Evolutionary conservation across 1,284 basidiomycete genomes (phyloP), one percentile per base, ranked within the genome.

Genomic region (Trichosporon ovoides): DNA sequence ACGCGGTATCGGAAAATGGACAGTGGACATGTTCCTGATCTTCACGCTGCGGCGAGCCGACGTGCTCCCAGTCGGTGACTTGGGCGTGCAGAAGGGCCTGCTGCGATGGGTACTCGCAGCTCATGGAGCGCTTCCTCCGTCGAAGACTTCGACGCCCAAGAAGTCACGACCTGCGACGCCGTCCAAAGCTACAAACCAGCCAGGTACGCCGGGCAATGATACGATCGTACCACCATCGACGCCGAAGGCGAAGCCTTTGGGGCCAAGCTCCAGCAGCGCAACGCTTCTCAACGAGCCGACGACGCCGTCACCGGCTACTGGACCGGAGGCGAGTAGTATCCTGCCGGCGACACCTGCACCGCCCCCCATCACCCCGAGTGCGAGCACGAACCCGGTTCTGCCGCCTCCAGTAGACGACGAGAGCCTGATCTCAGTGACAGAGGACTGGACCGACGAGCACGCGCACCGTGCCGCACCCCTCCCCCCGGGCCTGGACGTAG

Each of bases 21-120:
- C 74, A 81, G 87, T 91, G 14, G 85, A 91, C 70, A 92, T 93
- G 91, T 93, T 93, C 71, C 83, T 88, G 12, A 89, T 94, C 59
- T 93, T 93, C 76, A 87, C 88, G 1, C 80, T 91, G 20, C 82
- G 88, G 7, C 84, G 90, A 7, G 87, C 87, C 0, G 85, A 94
- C 73, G 87, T 93, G 52, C 80, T 92, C 2, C 88, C 89, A 37
- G 84, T 88, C 52, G 88, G 88, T 18, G 90, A 92, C 67, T 80
- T 92, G 14, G 89, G 89, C 13, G 84, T 89, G 2, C 89, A 91
- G 69, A 84, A 88, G 48, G 89, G 89, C 16, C 67, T 92, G 4
- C 74, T 88, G 48, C 81, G 85, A 38, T 92, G 88, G 88, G 83
- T 86, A 60, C 77, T 89, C 35, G 80, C 86, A 2, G 80, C 84